Percentiles rank a stretch among this genome's conserved stretches.
These are phyloP conservation scores for Penicillium palitans DNA, from an alignment of 2,329 filamentous ascomycete genomes.

Conservation along the genomic window DNA sequence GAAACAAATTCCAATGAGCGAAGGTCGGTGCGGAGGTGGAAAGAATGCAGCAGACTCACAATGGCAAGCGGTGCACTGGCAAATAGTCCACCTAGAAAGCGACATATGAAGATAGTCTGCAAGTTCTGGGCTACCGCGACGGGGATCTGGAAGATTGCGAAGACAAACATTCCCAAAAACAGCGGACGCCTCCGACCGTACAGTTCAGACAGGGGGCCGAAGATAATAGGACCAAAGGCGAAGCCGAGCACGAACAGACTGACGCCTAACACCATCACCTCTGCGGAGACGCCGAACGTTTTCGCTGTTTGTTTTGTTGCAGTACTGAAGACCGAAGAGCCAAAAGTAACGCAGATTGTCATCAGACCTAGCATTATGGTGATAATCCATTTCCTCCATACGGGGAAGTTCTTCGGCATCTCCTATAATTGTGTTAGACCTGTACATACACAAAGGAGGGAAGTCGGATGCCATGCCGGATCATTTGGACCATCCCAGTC, in stretches of 20 bases:
- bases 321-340: constrained; percentile 46
- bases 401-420: constrained; percentile 2
- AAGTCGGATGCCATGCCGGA: background rate
- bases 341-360: constrained; percentile 4
- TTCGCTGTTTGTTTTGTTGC: constrained; percentile 43
- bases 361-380: background rate
- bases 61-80: constrained; percentile 54
- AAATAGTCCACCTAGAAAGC: constrained; percentile 57
- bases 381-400: background rate
- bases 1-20: background rate
- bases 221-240: constrained; percentile 55
- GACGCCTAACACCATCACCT: constrained; percentile 45
- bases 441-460: background rate
- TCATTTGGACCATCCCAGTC: constrained; percentile 10
- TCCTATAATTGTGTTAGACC: background rate
- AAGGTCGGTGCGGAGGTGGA: background rate
- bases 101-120: constrained; percentile 55
- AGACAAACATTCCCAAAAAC: constrained; percentile 50
- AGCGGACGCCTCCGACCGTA: constrained; percentile 54
- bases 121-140: constrained; percentile 56
- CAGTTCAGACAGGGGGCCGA: constrained; percentile 49
- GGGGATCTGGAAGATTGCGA: constrained; percentile 57
- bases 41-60: constrained; percentile 32
- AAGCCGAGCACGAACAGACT: constrained; percentile 51
- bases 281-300: constrained; percentile 46